A percentile compares a stretch with the other conserved stretches of the same genome.
phyloP scores from a whole-genome alignment of 2,329 filamentous ascomycete genomes.

The Aureobasidium namibiae region DNA sequence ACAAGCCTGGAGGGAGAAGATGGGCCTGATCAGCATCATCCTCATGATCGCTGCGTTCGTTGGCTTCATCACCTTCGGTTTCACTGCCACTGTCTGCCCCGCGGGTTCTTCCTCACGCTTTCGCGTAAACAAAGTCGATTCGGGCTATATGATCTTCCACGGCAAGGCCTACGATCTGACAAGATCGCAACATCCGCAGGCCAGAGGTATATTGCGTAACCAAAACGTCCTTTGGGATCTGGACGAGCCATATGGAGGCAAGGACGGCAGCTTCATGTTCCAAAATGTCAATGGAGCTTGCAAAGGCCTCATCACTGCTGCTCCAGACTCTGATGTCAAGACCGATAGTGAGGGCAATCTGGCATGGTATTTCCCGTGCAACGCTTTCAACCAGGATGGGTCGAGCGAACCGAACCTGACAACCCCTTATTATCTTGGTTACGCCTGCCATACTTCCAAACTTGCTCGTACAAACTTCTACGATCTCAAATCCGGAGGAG shows the following conservation, averaged over 20 bases:
- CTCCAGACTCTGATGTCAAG: conserved; percentile 66
- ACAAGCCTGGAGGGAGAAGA: conserved; percentile 95
- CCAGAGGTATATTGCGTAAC: conserved; percentile 63
- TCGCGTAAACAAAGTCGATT: conserved; percentile 70
- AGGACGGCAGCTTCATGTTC: conserved; percentile 94
- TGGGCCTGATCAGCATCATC: conserved; percentile 93
- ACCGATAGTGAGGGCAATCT: conserved; percentile 65
- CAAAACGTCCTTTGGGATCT: conserved; percentile 83
- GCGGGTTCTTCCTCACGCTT: conserved; percentile 58
- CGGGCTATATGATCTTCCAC: conserved; percentile 92
- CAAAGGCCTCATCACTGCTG: conserved; percentile 75
- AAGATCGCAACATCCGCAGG: conserved; percentile 67
- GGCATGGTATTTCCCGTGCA: conserved; percentile 97
- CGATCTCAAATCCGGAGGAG: conserved; percentile 58
- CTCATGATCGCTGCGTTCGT: conserved; percentile 78
- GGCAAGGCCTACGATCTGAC: conserved; percentile 81
- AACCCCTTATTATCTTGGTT: conserved; percentile 69
- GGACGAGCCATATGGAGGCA: conserved; percentile 64
- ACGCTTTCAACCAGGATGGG: conserved; percentile 85
- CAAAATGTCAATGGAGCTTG: conserved; percentile 97
- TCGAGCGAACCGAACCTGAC: conserved; percentile 70
- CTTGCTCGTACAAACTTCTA: conserved; percentile 69
- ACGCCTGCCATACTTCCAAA: conserved; percentile 75
- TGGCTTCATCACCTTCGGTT: conserved; percentile 93
- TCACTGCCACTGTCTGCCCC: conserved; percentile 81